phyloP scores from a whole-genome alignment of 2,329 filamentous ascomycete species.

The Ascochyta lentis region DNA sequence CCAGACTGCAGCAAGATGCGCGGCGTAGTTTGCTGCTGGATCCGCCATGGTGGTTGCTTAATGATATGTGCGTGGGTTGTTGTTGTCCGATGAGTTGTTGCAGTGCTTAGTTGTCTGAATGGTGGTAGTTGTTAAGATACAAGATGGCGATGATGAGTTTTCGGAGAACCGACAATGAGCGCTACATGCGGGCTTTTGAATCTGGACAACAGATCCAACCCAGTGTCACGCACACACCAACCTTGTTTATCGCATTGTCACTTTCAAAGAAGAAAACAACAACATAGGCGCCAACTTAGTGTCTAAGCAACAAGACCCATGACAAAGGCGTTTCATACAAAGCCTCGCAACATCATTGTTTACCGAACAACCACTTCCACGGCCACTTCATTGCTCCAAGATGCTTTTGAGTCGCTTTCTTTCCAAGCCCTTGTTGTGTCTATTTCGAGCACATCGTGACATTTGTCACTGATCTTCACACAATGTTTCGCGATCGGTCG shows the following conservation, averaged over 20 bases:
- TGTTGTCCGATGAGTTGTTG: too few relatives aligned
- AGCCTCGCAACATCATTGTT: neutral
- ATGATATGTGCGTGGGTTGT: neutral
- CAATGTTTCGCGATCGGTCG: conserved; percentile 71
- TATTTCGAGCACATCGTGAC: conserved; percentile 72
- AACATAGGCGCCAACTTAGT: too few relatives aligned
- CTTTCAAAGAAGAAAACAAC: neutral
- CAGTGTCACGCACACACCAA: neutral
- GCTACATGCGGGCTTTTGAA: neutral
- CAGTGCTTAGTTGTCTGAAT: neutral
- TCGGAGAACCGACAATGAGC: too few relatives aligned
- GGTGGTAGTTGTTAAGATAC: too few relatives aligned
- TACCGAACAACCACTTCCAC: conserved; percentile 44
- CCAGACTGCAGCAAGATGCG: neutral
- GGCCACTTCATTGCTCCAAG: conserved; percentile 71
- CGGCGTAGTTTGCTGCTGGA: neutral
- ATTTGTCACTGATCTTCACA: conserved; percentile 63
- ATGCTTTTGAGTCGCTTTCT: conserved; percentile 70
- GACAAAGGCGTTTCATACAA: neutral
- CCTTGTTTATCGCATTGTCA: neutral
- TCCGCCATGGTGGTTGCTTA: neutral
- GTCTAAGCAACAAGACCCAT: neutral
- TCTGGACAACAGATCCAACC: neutral
- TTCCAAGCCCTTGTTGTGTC: conserved; percentile 81
- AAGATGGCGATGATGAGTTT: too few relatives aligned